Evolutionary conservation across 169 alveolate genomes (phyloP).

Genomic region (Neospora caninum): DNA sequence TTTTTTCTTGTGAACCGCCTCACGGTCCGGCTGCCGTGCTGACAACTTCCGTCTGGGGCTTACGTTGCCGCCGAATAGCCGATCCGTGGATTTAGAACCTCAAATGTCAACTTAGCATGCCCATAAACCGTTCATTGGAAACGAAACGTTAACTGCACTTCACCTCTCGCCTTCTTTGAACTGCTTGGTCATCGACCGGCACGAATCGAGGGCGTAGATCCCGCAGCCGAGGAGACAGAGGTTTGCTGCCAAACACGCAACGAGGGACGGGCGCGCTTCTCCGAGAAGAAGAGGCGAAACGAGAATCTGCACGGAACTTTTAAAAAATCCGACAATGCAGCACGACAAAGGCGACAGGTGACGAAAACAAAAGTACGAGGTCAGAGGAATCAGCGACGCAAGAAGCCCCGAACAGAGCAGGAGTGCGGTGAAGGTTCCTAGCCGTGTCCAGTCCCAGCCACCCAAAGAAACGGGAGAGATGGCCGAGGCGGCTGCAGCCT

Average conservation of each 20-base stretch:
- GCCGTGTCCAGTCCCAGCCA: neutral
- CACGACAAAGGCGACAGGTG: conserved; percentile 53
- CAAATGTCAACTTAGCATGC: too few species aligned
- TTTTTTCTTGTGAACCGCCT: too few species aligned
- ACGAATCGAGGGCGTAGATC: neutral
- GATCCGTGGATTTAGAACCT: too few species aligned
- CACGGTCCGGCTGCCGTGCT: too few species aligned
- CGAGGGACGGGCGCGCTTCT: neutral
- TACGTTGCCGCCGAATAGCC: too few species aligned
- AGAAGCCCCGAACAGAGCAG: conserved; percentile 46
- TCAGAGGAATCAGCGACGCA: conserved; percentile 48
- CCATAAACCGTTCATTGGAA: too few species aligned
- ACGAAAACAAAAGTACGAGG: conserved; percentile 43
- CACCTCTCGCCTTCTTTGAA: too few species aligned
- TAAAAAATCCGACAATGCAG: conserved; percentile 45
- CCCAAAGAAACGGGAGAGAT: neutral
- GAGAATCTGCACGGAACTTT: conserved; percentile 48
- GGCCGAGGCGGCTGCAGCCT: neutral
- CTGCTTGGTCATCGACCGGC: neutral
- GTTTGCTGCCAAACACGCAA: neutral
- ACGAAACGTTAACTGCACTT: too few species aligned
- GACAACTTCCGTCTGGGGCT: too few species aligned
- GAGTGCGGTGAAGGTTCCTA: neutral
- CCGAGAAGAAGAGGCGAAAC: conserved; percentile 20
- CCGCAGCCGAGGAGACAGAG: conserved; percentile 20